Base-by-base conservation (phyloP, 768 basidiomycete species). In the Favolaschia claudopus region DNA sequence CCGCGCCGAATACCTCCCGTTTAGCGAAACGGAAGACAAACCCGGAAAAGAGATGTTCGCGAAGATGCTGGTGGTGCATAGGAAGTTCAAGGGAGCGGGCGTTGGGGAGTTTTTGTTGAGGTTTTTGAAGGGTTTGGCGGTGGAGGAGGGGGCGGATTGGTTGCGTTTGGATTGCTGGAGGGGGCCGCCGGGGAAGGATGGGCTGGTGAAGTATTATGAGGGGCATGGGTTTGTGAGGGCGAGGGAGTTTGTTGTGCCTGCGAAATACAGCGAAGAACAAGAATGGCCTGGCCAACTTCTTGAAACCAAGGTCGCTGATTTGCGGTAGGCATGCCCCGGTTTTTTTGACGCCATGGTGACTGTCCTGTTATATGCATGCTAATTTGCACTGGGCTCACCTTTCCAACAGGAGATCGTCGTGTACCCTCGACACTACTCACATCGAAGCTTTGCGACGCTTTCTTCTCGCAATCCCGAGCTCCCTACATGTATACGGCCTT, bases 201-300 rank as follows among this genome's bases (percentile, higher is more conserved):
- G 62, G 7, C 46, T 63, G 13, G 61, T 62, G 38, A 33, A 27
- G 19, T 62, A 57, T 20, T 62, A 62, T 13, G 46, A 58, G 34
- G 37, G 50, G 24, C 17, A 58, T 14, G 62, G 62, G 12, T 58
- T 63, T 31, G 27, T 25, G 2, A 48, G 34, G n/a, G 62, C 51
- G 17, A 40, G 60, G 32, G 50, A 51, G 33, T 63, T 63, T 55
- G 52, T 24, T 15, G 25, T 17, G 7, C 51, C 61, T 29, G 19
- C 38, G 1, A 38, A 36, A 24, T 8, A 19, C 13, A 44, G 4
- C 17, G 10, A 34, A 0, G 29, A 44, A 15, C 10, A 25, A 19
- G 51, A 54, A 29, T 63, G 62, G 62, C 48, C 62, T 19, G 56
- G 62, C 17, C 62, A 58, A 19, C 33, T 63, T 48, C 38, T 62